Conservation (phyloP, 1,139 yeast genomes). For the Saccharomycopsis hybrid region DNA sequence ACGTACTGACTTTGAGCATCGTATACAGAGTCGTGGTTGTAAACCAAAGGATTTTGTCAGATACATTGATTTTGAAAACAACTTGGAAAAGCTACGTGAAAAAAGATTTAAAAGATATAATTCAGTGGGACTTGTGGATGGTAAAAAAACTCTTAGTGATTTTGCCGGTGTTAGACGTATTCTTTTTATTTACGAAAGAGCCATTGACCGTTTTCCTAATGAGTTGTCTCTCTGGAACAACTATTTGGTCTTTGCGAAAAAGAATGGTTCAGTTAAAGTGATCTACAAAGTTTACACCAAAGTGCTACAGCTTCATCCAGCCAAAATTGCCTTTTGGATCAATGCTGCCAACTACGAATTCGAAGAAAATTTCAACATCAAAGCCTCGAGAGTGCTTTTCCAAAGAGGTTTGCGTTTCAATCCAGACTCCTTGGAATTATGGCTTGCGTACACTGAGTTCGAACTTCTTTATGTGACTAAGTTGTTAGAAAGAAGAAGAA, state of each 20-base stretch:
- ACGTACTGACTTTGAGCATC: constrained; percentile 92
- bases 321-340: constrained; percentile 86
- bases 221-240: constrained; percentile 74
- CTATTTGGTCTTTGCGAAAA: constrained; percentile 68
- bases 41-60: constrained; percentile 69
- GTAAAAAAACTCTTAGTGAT: constrained; percentile 60
- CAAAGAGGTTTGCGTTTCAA: constrained; percentile 85
- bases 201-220: constrained; percentile 71
- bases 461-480: constrained; percentile 84
- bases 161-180: constrained; percentile 86
- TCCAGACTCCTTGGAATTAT: constrained; percentile 61
- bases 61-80: constrained; percentile 77
- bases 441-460: constrained; percentile 83
- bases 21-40: constrained; percentile 80
- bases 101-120: constrained; percentile 64
- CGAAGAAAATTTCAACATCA: constrained; percentile 80
- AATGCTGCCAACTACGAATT: constrained; percentile 93
- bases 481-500: constrained; percentile 73
- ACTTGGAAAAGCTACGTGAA: constrained; percentile 69
- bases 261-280: constrained; percentile 67
- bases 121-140: constrained; percentile 38
- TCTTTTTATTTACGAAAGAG: constrained; percentile 78
- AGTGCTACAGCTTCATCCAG: constrained; percentile 82
- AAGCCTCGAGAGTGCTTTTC: constrained; percentile 80
- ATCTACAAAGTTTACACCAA: constrained; percentile 75